A percentile compares a stretch with the other conserved stretches of the same genome.
Evolutionary conservation across 2,329 filamentous ascomycete species (phyloP).

Genomic region (Penicillium sp.): DNA sequence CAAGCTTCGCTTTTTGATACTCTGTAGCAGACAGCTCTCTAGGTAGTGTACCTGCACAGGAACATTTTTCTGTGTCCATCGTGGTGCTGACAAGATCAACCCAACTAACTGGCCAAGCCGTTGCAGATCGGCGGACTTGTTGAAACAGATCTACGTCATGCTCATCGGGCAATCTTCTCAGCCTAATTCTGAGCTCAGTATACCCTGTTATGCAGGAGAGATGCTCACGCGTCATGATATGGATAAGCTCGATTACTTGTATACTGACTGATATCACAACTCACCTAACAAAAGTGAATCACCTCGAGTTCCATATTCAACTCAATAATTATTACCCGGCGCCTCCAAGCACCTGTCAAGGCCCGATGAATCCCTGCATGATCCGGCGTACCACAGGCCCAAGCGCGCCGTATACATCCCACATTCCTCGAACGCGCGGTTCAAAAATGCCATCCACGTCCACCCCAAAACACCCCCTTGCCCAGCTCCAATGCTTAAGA

Average conservation of each 20-base stretch:
- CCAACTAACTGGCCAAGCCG: no score
- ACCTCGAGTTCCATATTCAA: neutral
- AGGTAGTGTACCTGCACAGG: neutral
- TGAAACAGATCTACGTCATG: neutral
- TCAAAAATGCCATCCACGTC: slow-evolving; percentile 16
- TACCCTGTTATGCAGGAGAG: neutral
- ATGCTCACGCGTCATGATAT: neutral
- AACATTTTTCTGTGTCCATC: neutral
- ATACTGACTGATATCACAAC: neutral
- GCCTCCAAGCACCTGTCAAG: neutral
- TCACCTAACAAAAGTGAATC: neutral
- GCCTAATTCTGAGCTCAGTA: neutral
- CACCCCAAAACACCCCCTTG: slow-evolving; percentile 9
- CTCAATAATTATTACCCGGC: neutral
- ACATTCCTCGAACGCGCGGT: slow-evolving; percentile 17
- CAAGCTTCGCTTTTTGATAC: neutral
- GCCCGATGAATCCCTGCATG: neutral
- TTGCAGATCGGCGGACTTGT: neutral
- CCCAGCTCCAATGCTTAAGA: neutral
- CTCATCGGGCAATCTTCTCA: neutral
- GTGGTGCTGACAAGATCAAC: neutral
- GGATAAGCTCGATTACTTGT: no score
- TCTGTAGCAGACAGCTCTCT: neutral
- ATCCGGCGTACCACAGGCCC: neutral
- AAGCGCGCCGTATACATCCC: slow-evolving; percentile 8